Evolutionary conservation across 2,329 filamentous ascomycete species (phyloP).

Genomic region (Ustulina deusta): DNA sequence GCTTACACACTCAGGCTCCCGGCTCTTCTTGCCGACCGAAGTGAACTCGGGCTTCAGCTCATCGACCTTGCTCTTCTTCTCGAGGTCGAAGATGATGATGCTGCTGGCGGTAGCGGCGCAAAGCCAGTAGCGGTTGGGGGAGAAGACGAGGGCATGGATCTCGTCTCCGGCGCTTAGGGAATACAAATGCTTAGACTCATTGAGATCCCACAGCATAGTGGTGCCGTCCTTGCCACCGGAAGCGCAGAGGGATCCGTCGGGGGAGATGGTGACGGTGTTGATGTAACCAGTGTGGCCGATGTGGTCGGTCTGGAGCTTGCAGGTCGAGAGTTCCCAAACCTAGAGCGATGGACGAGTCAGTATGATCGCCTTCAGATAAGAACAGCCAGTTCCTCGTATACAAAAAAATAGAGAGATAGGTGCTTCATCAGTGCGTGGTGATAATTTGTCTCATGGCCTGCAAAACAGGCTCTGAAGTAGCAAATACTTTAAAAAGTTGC

Average conservation of each 20-base stretch:
- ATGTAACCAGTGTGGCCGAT: slow-evolving; percentile 99
- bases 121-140: slow-evolving; percentile 99
- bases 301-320: slow-evolving; percentile 99
- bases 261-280: slow-evolving; percentile 99
- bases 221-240: slow-evolving; percentile 99
- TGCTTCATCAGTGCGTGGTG: slow-evolving; percentile 84
- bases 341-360: slow-evolving; percentile 57
- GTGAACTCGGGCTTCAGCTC: slow-evolving; percentile 99
- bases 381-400: slow-evolving; percentile 3
- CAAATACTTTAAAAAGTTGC: slow-evolving; percentile 94
- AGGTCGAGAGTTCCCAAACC: slow-evolving; percentile 99
- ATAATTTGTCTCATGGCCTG: slow-evolving; percentile 97
- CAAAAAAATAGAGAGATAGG: slow-evolving; percentile 24
- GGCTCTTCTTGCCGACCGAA: slow-evolving; percentile 97
- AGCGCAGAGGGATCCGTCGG: slow-evolving; percentile 98
- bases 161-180: slow-evolving; percentile 99
- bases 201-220: slow-evolving; percentile 99
- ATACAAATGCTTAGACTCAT: slow-evolving; percentile 99
- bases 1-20: slow-evolving; percentile 97
- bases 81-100: slow-evolving; percentile 99
- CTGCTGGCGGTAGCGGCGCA: slow-evolving; percentile 96
- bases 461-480: slow-evolving; percentile 97
- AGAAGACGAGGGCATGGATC: slow-evolving; percentile 99
- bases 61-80: slow-evolving; percentile 99
- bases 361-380: background rate